Evolutionary conservation across 2,329 filamentous ascomycete genomes (phyloP).

Genomic region (Aureobasidium sp.): DNA sequence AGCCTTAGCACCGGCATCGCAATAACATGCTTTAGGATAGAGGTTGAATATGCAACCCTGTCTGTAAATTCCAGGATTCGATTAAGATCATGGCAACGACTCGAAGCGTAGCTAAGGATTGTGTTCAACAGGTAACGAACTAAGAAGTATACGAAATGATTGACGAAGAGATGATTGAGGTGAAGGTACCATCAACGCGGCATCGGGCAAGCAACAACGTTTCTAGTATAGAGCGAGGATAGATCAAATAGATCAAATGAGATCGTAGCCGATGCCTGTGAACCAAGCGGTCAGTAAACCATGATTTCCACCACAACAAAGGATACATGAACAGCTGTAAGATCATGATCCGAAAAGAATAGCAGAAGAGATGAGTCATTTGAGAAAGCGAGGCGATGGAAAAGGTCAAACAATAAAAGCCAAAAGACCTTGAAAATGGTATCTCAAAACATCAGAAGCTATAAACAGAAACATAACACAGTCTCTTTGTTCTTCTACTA

Average conservation of each 20-base stretch:
- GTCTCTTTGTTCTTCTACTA: not conserved
- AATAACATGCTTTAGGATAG: too few species aligned
- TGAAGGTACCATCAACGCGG: not conserved
- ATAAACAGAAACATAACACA: not conserved
- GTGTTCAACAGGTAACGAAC: not conserved
- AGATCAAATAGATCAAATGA: not conserved
- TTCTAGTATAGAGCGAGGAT: not conserved
- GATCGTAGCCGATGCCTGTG: not conserved
- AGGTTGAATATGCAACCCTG: not conserved
- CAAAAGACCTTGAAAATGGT: not conserved
- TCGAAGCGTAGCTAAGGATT: not conserved
- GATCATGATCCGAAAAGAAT: not conserved
- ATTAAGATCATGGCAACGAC: fast-evolving
- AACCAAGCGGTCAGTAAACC: not conserved
- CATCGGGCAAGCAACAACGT: not conserved
- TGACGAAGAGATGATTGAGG: not conserved
- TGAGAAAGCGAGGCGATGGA: not conserved
- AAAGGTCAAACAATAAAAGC: not conserved
- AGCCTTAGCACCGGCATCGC: too few species aligned
- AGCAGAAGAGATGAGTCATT: not conserved
- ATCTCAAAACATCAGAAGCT: not conserved
- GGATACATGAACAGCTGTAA: not conserved
- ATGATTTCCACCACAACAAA: not conserved
- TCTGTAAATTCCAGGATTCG: too few species aligned
- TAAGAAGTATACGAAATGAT: not conserved